These are phyloP conservation scores for Penicillium desertorum DNA, from an alignment of 495 filamentous ascomycete genomes.

Conservation along the genomic window DNA sequence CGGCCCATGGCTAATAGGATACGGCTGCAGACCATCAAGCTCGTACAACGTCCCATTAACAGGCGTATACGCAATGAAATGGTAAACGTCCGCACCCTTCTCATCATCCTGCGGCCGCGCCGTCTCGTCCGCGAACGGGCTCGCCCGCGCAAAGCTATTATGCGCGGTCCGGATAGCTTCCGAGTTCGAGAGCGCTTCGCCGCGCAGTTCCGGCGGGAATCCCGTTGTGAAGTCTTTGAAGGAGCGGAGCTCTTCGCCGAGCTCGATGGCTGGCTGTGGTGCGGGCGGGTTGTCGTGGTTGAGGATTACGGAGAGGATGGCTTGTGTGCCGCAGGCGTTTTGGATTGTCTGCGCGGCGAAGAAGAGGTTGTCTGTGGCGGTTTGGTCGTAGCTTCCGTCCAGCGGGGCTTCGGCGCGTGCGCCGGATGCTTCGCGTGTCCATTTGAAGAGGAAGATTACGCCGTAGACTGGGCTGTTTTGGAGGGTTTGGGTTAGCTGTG, in stretches of 20 bases:
- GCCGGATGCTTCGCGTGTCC: slow-evolving; percentile 70
- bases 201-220: slow-evolving; percentile 76
- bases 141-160: slow-evolving; percentile 86
- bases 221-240: slow-evolving; percentile 91
- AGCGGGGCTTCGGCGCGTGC: slow-evolving; percentile 58
- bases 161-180: slow-evolving; percentile 89
- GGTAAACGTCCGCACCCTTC: slow-evolving; percentile 75
- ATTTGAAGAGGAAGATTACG: slow-evolving; percentile 99
- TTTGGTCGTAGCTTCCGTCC: slow-evolving; percentile 77
- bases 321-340: slow-evolving; percentile 98
- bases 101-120: slow-evolving; percentile 57
- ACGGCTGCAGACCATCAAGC: slow-evolving; percentile 89
- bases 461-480: slow-evolving; percentile 75
- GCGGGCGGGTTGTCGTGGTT: slow-evolving; percentile 62
- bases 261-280: slow-evolving; percentile 24
- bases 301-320: slow-evolving; percentile 85
- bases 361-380: slow-evolving; percentile 69
- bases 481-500: background rate
- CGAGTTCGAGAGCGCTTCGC: slow-evolving; percentile 65
- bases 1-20: slow-evolving; percentile 82
- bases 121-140: slow-evolving; percentile 90
- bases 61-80: slow-evolving; percentile 94
- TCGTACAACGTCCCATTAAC: slow-evolving; percentile 83
- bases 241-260: slow-evolving; percentile 63
- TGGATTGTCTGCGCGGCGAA: slow-evolving; percentile 98